These are phyloP conservation scores for Ogataea philodendri DNA, from an alignment of 805 yeast species.

Conservation along the genomic window DNA sequence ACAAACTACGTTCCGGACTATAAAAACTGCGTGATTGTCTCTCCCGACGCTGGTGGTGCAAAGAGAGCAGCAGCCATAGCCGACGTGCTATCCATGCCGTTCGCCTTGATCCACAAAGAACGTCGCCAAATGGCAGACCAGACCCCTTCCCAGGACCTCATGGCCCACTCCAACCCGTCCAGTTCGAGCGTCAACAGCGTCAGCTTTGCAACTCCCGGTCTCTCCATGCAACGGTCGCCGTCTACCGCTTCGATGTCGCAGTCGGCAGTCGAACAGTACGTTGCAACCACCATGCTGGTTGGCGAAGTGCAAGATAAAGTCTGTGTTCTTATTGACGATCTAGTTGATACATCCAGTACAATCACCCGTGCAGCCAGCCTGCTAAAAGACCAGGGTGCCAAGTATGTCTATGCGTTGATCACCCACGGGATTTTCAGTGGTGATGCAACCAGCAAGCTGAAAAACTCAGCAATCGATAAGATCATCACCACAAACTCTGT, in stretches of 20 bases:
- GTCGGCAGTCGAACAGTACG: constrained; percentile 25
- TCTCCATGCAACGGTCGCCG: constrained; percentile 7
- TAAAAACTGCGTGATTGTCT: constrained; percentile 83
- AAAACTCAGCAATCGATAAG: constrained; percentile 70
- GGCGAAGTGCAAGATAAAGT: constrained; percentile 88
- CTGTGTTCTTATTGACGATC: constrained; percentile 90
- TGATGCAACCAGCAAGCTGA: constrained; percentile 75
- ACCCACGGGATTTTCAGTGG: constrained; percentile 95
- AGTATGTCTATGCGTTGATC: constrained; percentile 77
- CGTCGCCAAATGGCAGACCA: constrained; percentile 52
- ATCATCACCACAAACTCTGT: constrained; percentile 87
- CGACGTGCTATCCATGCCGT: constrained; percentile 80
- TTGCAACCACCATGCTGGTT: constrained; percentile 90
- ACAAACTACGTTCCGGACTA: constrained; percentile 73
- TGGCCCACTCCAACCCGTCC: constrained; percentile 19
- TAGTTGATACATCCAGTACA: constrained; percentile 91
- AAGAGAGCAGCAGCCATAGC: constrained; percentile 94
- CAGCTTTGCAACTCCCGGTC: constrained; percentile 13
- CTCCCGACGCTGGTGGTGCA: constrained; percentile 99
- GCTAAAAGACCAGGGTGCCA: constrained; percentile 90
- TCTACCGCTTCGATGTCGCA: constrained; percentile 20
- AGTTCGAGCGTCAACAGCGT: constrained; percentile 18
- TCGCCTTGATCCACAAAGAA: constrained; percentile 95
- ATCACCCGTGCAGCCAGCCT: constrained; percentile 89
- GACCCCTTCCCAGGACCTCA: constrained; percentile 14